Percentiles rank a stretch among this genome's conserved stretches.
phyloP scores from a whole-genome alignment of 192 early-diverging fungal genomes.

The Dissophora globulifera region DNA sequence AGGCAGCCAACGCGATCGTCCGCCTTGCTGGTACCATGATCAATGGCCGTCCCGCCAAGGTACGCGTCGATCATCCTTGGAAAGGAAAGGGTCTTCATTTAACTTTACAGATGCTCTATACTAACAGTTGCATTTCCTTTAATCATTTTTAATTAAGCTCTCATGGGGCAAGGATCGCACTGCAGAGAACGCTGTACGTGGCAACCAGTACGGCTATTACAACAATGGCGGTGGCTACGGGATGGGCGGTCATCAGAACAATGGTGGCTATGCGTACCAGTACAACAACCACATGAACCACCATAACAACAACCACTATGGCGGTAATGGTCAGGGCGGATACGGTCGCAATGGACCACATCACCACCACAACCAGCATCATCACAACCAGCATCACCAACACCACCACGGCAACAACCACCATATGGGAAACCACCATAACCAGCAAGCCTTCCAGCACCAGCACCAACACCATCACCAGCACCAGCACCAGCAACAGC shows the following conservation, averaged over 20 bases:
- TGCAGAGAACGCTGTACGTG: conserved; percentile 57
- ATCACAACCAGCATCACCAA: conserved; percentile 26
- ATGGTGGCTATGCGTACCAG: conserved; percentile 43
- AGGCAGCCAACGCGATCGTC: conserved; percentile 89
- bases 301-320: conserved; percentile 37
- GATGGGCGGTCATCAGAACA: conserved; percentile 48
- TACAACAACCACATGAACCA: conserved; percentile 43
- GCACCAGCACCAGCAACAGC: conserved; percentile 8
- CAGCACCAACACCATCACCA: conserved; percentile 31
- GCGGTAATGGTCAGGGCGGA: conserved; percentile 41
- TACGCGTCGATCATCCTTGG: conserved; percentile 30
- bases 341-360: conserved; percentile 37
- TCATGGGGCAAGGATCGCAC: conserved; percentile 91
- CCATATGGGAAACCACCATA: conserved; percentile 11
- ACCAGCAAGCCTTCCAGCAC: conserved; percentile 19
- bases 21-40: conserved; percentile 77
- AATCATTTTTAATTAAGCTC: no score
- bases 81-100: no score
- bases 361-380: conserved; percentile 43
- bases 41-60: conserved; percentile 82
- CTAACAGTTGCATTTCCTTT: no score
- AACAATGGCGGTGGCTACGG: conserved; percentile 47
- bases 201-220: conserved; percentile 51
- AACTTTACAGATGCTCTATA: no score
- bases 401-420: conserved; percentile 34